A percentile compares a stretch with the other conserved stretches of the same genome.
Evolutionary conservation across 176 grass and related monocot species (phyloP).

Genomic region (Areca catechu): DNA sequence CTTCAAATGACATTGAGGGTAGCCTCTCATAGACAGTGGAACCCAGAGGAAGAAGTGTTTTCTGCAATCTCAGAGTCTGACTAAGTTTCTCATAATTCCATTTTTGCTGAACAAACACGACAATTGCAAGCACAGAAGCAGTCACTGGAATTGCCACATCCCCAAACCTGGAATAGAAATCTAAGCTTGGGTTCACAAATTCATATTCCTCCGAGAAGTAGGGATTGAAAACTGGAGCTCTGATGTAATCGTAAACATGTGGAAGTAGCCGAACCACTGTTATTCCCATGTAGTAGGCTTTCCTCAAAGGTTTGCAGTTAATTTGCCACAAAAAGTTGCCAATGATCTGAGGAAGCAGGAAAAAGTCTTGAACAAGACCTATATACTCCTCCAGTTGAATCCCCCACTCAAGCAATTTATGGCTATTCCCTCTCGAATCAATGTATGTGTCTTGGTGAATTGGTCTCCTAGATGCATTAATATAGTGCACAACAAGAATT

Average conservation of each 20-base stretch:
- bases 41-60: conserved; percentile 73
- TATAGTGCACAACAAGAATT: conserved; percentile 42
- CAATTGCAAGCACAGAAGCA: conserved; percentile 37
- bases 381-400: conserved; percentile 76
- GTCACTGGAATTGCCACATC: conserved; percentile 71
- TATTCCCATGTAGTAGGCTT: conserved; percentile 61
- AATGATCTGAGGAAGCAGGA: conserved; percentile 71
- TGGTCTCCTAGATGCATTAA: conserved; percentile 40
- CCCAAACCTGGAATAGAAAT: conserved; percentile 79
- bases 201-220: conserved; percentile 84
- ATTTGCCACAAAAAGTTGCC: conserved; percentile 77
- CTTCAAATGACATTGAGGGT: conserved; percentile 82
- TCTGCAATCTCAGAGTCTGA: conserved; percentile 60
- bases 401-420: conserved; percentile 72
- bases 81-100: conserved; percentile 88
- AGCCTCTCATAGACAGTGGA: conserved; percentile 81
- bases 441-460: conserved; percentile 35
- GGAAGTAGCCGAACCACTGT: conserved; percentile 71
- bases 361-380: conserved; percentile 69
- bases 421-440: conserved; percentile 49
- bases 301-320: conserved; percentile 66
- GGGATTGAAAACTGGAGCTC: conserved; percentile 70
- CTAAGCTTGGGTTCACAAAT: conserved; percentile 80
- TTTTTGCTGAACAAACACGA: conserved; percentile 65
- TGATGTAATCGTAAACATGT: conserved; percentile 75